Base-by-base conservation (phyloP, 1,139 yeast species). In the Magnusiomyces tetraspermus region DNA sequence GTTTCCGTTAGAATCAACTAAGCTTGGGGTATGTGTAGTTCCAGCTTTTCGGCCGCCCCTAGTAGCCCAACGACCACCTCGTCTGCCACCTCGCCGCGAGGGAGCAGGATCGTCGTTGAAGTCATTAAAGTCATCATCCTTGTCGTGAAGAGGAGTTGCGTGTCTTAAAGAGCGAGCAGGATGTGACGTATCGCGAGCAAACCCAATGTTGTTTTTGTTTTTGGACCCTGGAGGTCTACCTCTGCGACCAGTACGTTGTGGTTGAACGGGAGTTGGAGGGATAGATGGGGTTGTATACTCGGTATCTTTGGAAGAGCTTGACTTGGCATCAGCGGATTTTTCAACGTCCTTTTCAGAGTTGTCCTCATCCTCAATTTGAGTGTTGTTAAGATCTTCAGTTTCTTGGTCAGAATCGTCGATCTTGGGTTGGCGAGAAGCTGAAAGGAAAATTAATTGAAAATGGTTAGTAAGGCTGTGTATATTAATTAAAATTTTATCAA, bases 1-100 rank as follows among this genome's bases (percentile, higher is more conserved):
- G 38, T 70, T 67, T 1, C 81, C 81, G 11, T 68, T 65, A 23
- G 70, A 72, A 52, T 75, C 77, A 59, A 72, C 53, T 13, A 59
- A 59, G 17, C 60, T 54, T 5, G 60, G 53, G 30, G 55, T 51
- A 40, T 53, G 61, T 31, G 57, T 52, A 24, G 59, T 57, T 10
- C 58, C 58, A 19, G 57, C 59, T 22, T 61, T 56, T 17, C 58
- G 60, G 31, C 54, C 45, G 40, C 62, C 59, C 26, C 59, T 57
- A 11, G 63, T 52, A 31, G 56, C 55, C 54, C 57, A 58, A 30
- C 60, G 59, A 42, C 59, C 63, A 10, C 58, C 61, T 46, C 59
- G 59, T 42, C 58, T 53, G 38, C 60, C 55, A 13, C 60, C 56
- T 4, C 65, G 59, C 19, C 61, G 47, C 11, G 54, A 56, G 8